Evolutionary conservation across 2,329 filamentous ascomycete species (phyloP), one percentile per base, ranked within the genome.

Genomic region (Aspergillus pseudonomiae): DNA sequence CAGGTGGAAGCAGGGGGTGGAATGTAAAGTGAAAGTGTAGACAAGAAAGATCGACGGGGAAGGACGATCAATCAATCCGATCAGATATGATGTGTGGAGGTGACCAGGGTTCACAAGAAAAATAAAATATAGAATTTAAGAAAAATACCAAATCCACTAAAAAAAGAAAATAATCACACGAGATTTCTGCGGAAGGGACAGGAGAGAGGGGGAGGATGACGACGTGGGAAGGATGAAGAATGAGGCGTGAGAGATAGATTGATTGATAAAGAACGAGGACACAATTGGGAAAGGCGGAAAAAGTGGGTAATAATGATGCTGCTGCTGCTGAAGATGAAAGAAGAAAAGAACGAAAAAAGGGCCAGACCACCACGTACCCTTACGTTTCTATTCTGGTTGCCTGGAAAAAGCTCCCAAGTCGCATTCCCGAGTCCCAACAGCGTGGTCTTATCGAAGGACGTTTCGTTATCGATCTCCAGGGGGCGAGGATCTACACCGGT

Each of bases 41-140:
- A 54, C 45, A 43, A 62, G 46, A 63, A 60, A 41, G 65, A 68
- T 70, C 66, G 65, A 63, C 67, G 61, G 61, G 26, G 53, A 61
- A 41, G 54, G 60, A 63, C 60, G 62, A 67, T 67, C 67, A 67
- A 65, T 46, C 43, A 54, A 63, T 56, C 48, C 61, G 68, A 70
- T 70, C 67, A 70, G 68, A 70, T 70, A 70, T 67, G 66, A 68
- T 66, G 62, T 58, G 61, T 58, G 61, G 63, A 60, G 59, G 48
- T 28, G 48, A 32, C 48, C 26, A 52, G 48, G 46, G 48, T 52
- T 11, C 30, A 11, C 11, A 24, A 6, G 14, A 11, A 46, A 21
- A 26, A 46, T 9, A n/a, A 46, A n/a, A 19, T 26, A 46, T 24
- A 14, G 11, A 26, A 46, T 26, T 9, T 19, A 30, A 28, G 9